Evolutionary conservation across 2,329 filamentous ascomycete genomes (phyloP), one percentile per base, ranked within the genome.

Genomic region (Botrytis byssoidea): DNA sequence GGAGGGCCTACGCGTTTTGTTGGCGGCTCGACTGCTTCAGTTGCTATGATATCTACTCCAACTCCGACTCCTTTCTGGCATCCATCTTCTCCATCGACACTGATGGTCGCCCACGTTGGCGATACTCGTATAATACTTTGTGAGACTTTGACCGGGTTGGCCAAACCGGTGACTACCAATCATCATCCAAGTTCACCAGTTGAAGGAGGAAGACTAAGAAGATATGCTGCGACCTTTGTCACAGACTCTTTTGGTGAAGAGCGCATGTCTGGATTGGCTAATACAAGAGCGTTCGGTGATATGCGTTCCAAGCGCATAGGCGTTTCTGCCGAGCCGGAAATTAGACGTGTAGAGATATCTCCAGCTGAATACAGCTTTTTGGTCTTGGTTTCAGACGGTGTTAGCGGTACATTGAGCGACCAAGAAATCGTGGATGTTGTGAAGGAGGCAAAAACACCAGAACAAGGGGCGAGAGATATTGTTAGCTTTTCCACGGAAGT

Each of bases 231-330:
- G 44, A 91, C 92, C 4, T 95, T 98, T 81, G 92, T 97, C 29
- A 96, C 95, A 0, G 96, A 99, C 83, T 97, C 93, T 48, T 99
- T 99, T 82, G 96, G 96, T 80, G 96, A 99, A 83, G 95, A 98
- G 83, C 94, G 96, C 78, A 96, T 99, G 82, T 91, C 91, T 22
- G 95, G 96, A 0, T 87, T 99, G 0, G 96, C 96, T 78, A 99
- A 99, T 83, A 97, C 93, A 46, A 92, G 96, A 44, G 88, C 96
- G 6, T 98, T 99, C 81, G 96, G 96, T 40, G 96, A 99, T 84
- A 94, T 98, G 83, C 88, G 88, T 48, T 93, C 91, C 73, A 99
- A 99, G 83, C 92, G 95, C 71, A 91, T 98, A 70, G 96, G 96
- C 42, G 95, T 99, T 20, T 95, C 92, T 6, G 96, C 96, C 1